Conservation (phyloP, 2,329 filamentous ascomycete species). For the Penicillium sp. region DNA sequence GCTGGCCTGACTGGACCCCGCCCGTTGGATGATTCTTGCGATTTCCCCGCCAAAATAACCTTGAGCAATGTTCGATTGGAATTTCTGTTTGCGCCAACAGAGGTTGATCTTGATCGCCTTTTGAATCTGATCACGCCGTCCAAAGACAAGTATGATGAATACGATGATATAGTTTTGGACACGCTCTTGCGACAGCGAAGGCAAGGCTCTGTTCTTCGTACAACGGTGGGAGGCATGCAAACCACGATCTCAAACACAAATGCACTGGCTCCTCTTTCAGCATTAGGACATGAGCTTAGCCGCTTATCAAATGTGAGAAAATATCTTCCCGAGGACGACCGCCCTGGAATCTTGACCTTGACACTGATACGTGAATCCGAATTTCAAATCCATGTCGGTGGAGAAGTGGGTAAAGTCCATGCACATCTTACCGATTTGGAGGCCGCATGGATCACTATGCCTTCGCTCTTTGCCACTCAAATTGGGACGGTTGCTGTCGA, state of each 20-base stretch:
- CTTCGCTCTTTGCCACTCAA: constrained; percentile 73
- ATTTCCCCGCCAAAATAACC: constrained; percentile 56
- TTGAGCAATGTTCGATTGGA: constrained; percentile 64
- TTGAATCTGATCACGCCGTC: constrained; percentile 85
- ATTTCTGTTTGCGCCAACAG: constrained; percentile 65
- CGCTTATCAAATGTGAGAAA: constrained; percentile 84
- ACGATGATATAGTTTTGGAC: constrained; percentile 92
- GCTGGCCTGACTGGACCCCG: constrained; percentile 70
- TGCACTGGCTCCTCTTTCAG: constrained; percentile 61
- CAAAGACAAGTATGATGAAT: constrained; percentile 78
- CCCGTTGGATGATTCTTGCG: constrained; percentile 42
- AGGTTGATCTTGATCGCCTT: constrained; percentile 73
- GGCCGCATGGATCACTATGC: constrained; percentile 74
- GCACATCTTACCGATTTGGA: constrained; percentile 59
- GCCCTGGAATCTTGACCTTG: constrained; percentile 78
- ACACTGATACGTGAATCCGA: constrained; percentile 60
- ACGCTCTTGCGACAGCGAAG: constrained; percentile 78
- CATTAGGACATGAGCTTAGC: constrained; percentile 69
- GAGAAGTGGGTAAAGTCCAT: constrained; percentile 60
- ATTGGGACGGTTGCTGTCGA: constrained; percentile 57
- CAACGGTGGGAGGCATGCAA: constrained; percentile 60
- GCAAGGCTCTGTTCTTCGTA: constrained; percentile 75
- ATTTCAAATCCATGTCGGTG: constrained; percentile 57
- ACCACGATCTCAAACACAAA: constrained; percentile 57
- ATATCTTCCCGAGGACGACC: constrained; percentile 91